Evolutionary conservation across 2,329 filamentous ascomycete species (phyloP).

Genomic region (Zymoseptoria tritici): DNA sequence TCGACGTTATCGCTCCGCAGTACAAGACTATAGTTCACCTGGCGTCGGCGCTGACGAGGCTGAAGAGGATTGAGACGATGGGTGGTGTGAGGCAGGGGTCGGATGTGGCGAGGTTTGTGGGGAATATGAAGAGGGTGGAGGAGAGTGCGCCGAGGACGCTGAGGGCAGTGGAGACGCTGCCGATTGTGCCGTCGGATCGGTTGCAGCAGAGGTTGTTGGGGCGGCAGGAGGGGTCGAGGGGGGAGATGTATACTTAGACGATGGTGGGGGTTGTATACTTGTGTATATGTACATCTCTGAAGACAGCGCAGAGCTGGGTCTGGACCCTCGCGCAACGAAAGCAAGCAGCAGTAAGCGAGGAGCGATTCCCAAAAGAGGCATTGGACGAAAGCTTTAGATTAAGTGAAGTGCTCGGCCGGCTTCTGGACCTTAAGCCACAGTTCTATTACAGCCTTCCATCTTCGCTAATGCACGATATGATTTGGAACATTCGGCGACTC

Average conservation of each 20-base stretch:
- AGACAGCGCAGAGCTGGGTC: background rate
- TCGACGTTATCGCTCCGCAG: constrained; percentile 29
- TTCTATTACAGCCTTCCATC: background rate
- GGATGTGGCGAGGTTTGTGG: constrained; percentile 22
- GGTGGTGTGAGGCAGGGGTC: constrained; percentile 23
- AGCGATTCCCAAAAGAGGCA: background rate
- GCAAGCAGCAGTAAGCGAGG: background rate
- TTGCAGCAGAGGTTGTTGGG: constrained; percentile 18
- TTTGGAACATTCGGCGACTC: too few relatives aligned
- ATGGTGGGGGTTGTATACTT: background rate
- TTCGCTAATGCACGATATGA: background rate
- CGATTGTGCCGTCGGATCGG: constrained; percentile 24
- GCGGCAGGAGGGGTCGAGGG: background rate
- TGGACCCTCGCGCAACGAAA: background rate
- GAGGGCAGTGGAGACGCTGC: constrained; percentile 40
- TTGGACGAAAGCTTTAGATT: background rate
- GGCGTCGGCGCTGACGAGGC: constrained; percentile 30
- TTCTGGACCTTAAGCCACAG: background rate
- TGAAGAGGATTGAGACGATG: constrained; percentile 31
- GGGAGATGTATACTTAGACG: background rate
- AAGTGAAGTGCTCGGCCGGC: background rate
- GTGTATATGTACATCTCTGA: background rate
- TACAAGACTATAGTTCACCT: constrained; percentile 40
- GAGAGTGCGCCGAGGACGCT: constrained; percentile 33
- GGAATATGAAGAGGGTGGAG: constrained; percentile 26